These are phyloP conservation scores for Psilocybe sp. DNA, from an alignment of 768 basidiomycete genomes.

Conservation along the genomic window DNA sequence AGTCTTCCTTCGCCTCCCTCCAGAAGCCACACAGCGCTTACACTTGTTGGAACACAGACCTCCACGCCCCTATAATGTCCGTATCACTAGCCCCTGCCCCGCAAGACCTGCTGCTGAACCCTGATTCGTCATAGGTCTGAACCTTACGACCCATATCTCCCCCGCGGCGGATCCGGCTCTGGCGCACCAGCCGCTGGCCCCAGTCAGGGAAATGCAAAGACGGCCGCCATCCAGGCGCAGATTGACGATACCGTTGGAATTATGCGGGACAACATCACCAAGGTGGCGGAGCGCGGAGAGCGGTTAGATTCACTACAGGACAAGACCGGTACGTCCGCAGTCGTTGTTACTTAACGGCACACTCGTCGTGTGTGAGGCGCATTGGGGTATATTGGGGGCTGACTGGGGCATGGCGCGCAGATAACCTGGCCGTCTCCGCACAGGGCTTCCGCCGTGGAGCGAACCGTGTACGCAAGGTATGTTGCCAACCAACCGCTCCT, in stretches of 20 bases:
- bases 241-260: conserved; percentile 97
- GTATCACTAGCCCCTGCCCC: conserved; percentile 13
- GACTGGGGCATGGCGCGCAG: conserved; percentile 34
- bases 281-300: conserved; percentile 94
- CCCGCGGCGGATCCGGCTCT: conserved; percentile 72
- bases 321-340: conserved; percentile 80
- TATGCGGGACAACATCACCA: conserved; percentile 97
- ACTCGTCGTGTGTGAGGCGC: neutral
- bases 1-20: conserved; percentile 9
- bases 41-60: conserved; percentile 19
- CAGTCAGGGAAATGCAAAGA: conserved; percentile 72
- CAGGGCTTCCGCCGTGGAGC: conserved; percentile 98
- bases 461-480: conserved; percentile 94
- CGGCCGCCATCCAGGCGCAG: conserved; percentile 93
- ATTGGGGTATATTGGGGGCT: neutral
- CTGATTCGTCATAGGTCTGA: conserved; percentile 71
- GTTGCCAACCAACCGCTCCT: conserved; percentile 20
- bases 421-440: conserved; percentile 96
- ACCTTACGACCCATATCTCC: conserved; percentile 98
- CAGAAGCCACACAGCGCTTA: neutral
- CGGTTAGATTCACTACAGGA: conserved; percentile 91
- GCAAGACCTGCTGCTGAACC: conserved; percentile 4
- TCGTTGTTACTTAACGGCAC: conserved; percentile 2
- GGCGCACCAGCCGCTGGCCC: conserved; percentile 38
- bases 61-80: conserved; percentile 35